These are phyloP conservation scores for Blastocystis sp. DNA, from an alignment of 352 stramenopile species.

Conservation along the genomic window DNA sequence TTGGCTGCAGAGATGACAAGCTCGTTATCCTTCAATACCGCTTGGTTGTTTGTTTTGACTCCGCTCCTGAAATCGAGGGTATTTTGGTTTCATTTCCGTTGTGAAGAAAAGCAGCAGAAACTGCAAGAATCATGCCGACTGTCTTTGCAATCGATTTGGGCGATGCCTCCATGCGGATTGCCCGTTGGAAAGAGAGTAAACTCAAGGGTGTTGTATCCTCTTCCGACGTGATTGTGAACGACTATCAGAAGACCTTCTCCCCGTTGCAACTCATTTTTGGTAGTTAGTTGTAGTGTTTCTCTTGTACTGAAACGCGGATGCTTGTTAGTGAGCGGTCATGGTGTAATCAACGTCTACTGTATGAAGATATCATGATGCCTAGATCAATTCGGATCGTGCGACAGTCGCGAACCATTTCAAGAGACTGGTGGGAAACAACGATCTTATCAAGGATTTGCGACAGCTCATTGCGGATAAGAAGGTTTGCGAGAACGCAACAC, in stretches of 20 bases:
- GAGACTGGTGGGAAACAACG: no score
- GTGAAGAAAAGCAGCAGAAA: no score
- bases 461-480: no score
- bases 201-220: not conserved
- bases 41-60: not conserved
- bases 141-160: constrained; percentile 31
- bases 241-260: not conserved
- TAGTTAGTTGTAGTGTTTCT: not conserved
- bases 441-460: no score
- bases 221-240: constrained; percentile 33
- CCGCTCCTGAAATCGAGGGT: no score
- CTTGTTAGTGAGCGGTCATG: not conserved
- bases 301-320: constrained; percentile 12
- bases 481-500: no score
- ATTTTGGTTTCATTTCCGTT: no score
- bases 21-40: not conserved
- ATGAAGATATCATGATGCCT: not conserved
- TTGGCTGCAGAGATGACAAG: constrained; percentile 1
- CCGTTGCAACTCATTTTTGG: not conserved
- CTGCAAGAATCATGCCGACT: no score
- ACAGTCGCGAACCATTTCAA: not conserved
- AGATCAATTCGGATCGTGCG: constrained; percentile 21
- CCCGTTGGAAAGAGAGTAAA: constrained; percentile 10
- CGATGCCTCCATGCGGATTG: not conserved
- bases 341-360: not conserved